These are phyloP conservation scores for Colletotrichum trifolii DNA, from an alignment of 2,329 filamentous ascomycete species.

Conservation along the genomic window DNA sequence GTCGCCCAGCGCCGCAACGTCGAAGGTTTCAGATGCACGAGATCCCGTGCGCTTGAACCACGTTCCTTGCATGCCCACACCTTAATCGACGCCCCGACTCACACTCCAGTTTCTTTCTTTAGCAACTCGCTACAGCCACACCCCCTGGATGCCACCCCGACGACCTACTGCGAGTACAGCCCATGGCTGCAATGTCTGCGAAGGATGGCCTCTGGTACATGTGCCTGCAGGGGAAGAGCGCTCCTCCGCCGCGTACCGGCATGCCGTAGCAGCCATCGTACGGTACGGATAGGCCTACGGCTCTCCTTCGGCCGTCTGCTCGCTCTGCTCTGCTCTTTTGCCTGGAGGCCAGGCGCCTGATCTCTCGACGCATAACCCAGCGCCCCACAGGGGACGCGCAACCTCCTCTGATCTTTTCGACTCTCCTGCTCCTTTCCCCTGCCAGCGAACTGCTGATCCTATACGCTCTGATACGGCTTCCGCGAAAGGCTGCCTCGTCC, in stretches of 20 bases:
- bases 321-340: too few species aligned
- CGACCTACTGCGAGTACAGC: background rate
- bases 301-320: too few species aligned
- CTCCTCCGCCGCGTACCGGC: background rate
- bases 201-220: background rate
- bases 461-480: constrained; percentile 36
- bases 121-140: constrained; percentile 32
- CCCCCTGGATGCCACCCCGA: constrained; percentile 24
- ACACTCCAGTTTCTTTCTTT: constrained; percentile 33
- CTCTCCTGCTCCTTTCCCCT: constrained; percentile 25
- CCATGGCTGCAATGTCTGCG: background rate
- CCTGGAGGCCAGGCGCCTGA: constrained; percentile 11
- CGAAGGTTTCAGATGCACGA: constrained; percentile 36
- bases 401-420: constrained; percentile 26
- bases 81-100: constrained; percentile 32
- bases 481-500: constrained; percentile 28
- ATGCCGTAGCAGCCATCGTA: background rate
- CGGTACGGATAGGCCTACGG: too few species aligned
- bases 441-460: constrained; percentile 25
- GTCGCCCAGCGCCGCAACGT: constrained; percentile 36
- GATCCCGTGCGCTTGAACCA: constrained; percentile 34
- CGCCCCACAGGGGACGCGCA: constrained; percentile 37
- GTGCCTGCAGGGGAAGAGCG: background rate
- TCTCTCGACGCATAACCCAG: constrained; percentile 32
- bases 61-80: constrained; percentile 36